A percentile compares a stretch with the other conserved stretches of the same genome.
Conservation (phyloP, 768 basidiomycete genomes). For the Crepidotus variabilis region DNA sequence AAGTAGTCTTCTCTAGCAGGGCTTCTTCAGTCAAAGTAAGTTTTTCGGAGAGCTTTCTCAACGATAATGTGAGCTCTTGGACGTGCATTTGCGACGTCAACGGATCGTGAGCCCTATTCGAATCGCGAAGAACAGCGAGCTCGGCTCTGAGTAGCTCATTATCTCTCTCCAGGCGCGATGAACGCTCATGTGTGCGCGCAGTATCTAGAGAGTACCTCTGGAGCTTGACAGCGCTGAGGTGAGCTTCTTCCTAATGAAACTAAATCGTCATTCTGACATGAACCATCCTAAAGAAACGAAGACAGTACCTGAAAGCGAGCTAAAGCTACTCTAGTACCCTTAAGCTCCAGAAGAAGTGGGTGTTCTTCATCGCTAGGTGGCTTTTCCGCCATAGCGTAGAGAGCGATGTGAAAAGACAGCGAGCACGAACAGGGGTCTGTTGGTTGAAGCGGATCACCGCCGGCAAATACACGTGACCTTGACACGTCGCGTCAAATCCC, state of each 20-base stretch:
- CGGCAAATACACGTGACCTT: not conserved
- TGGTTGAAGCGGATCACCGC: not conserved
- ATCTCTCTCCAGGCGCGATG: slow-evolving; percentile 51
- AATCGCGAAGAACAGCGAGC: slow-evolving; percentile 47
- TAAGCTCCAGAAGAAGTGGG: slow-evolving; percentile 7
- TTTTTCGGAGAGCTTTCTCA: slow-evolving; percentile 67
- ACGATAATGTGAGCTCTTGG: slow-evolving; percentile 60
- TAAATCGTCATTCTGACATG: not conserved
- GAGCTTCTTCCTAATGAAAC: slow-evolving; percentile 59
- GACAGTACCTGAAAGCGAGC: slow-evolving; percentile 6
- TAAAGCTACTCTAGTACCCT: slow-evolving; percentile 5
- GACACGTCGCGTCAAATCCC: too few relatives aligned
- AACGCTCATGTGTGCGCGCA: slow-evolving; percentile 43
- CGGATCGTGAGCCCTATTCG: slow-evolving; percentile 26
- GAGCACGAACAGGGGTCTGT: not conserved
- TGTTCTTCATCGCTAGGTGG: slow-evolving; percentile 6
- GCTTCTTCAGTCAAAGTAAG: slow-evolving; percentile 57
- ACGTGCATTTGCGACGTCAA: slow-evolving; percentile 28
- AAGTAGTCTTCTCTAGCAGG: slow-evolving; percentile 43
- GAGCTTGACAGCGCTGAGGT: slow-evolving; percentile 60
- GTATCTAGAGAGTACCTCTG: slow-evolving; percentile 58
- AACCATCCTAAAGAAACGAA: not conserved
- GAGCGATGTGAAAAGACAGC: not conserved
- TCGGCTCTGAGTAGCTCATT: slow-evolving; percentile 57
- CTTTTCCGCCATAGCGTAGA: not conserved